phyloP scores from a whole-genome alignment of 2,329 filamentous ascomycete genomes.

The Rhynchosporium agropyri region DNA sequence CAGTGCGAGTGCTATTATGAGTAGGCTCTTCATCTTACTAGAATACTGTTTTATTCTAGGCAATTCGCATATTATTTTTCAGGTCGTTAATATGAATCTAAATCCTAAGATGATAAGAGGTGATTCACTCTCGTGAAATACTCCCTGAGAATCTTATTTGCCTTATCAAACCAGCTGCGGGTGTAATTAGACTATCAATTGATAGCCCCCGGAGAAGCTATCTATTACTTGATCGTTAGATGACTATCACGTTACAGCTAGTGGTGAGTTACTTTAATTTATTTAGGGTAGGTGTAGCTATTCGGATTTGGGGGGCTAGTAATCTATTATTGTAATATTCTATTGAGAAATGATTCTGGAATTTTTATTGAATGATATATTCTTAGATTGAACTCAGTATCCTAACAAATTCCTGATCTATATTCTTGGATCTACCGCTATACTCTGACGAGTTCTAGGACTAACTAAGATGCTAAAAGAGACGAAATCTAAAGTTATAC shows the following conservation, averaged over 20 bases:
- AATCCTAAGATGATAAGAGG: no score
- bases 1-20: slow-evolving; percentile 20
- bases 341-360: neutral
- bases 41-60: slow-evolving; percentile 16
- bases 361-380: no score
- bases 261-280: neutral
- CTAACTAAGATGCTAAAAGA: neutral
- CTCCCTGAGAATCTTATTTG: neutral
- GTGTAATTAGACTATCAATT: slow-evolving; percentile 5
- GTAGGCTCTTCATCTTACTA: slow-evolving; percentile 23
- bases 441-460: neutral
- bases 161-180: neutral
- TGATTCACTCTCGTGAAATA: slow-evolving; percentile 8
- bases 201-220: neutral
- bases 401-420: no score
- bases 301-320: neutral
- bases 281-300: neutral
- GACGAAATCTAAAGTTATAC: neutral
- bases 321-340: slow-evolving; percentile 3
- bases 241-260: neutral
- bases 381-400: no score
- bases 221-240: slow-evolving; percentile 1
- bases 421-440: neutral
- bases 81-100: neutral
- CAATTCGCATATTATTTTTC: slow-evolving; percentile 19